Percentiles rank a stretch among this genome's conserved stretches.
Evolutionary conservation across 352 stramenopile genomes (phyloP).

Genomic region (Phytophthora cryptogea): DNA sequence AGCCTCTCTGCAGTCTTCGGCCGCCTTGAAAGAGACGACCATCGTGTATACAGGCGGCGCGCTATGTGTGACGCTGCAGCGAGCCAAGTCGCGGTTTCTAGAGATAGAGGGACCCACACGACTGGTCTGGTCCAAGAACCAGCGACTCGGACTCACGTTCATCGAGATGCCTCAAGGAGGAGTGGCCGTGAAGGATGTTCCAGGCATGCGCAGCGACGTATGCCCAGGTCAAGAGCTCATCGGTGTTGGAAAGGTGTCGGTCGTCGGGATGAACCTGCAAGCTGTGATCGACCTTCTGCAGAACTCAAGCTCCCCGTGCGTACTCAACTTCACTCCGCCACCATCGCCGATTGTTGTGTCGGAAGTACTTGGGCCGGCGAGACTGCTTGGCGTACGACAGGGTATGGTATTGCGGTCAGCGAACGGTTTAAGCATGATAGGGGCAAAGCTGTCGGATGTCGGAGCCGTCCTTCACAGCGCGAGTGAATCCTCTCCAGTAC

Average conservation of each 20-base stretch:
- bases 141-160: conserved; percentile 57
- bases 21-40: conserved; percentile 10
- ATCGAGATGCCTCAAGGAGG: conserved; percentile 39
- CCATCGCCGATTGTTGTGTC: conserved; percentile 50
- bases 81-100: conserved; percentile 38
- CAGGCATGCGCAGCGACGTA: conserved; percentile 29
- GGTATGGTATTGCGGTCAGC: conserved; percentile 50
- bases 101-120: conserved; percentile 35
- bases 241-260: conserved; percentile 39
- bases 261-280: conserved; percentile 40
- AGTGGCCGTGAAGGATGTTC: conserved; percentile 48
- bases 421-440: conserved; percentile 40
- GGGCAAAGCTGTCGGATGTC: conserved; percentile 41
- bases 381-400: conserved; percentile 28
- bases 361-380: conserved; percentile 32
- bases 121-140: conserved; percentile 49
- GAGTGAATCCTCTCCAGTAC: conserved; percentile 16
- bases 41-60: conserved; percentile 41
- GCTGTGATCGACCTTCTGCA: conserved; percentile 47
- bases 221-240: conserved; percentile 51
- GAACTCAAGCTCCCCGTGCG: conserved; percentile 39
- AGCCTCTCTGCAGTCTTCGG: neutral
- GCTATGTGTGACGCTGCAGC: conserved; percentile 49
- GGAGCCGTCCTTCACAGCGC: conserved; percentile 33
- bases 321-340: conserved; percentile 52